A percentile compares a stretch with the other conserved stretches of the same genome.
These are phyloP conservation scores for Diplosphaera chodatii DNA, from an alignment of 139 green algal species.

Conservation along the genomic window DNA sequence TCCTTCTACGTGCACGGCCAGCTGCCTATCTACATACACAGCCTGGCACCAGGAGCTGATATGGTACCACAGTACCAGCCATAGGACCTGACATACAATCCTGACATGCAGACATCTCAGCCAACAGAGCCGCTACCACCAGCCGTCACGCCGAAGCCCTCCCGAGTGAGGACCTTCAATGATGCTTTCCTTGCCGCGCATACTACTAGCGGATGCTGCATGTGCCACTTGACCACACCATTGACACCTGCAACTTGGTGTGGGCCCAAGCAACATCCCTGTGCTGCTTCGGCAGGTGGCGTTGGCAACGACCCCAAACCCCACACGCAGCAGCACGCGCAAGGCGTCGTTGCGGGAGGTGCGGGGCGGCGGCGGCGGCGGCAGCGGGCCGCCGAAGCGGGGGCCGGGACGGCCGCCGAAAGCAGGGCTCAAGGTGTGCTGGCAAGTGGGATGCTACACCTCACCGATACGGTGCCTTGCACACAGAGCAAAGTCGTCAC, in stretches of 20 bases:
- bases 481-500: too few relatives aligned
- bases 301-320: not conserved
- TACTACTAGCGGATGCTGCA: too few relatives aligned
- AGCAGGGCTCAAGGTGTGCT: not conserved
- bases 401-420: not conserved
- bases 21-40: too few relatives aligned
- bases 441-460: too few relatives aligned
- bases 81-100: too few relatives aligned
- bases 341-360: not conserved
- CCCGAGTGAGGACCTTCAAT: not conserved
- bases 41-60: too few relatives aligned
- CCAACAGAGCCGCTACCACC: not conserved
- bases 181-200: not conserved
- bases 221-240: not conserved
- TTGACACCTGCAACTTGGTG: too few relatives aligned
- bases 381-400: not conserved
- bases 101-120: not conserved
- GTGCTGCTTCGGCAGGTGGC: not conserved
- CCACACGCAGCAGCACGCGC: not conserved
- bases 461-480: too few relatives aligned
- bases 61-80: too few relatives aligned
- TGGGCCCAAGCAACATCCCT: too few relatives aligned
- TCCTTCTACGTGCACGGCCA: too few relatives aligned
- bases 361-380: not conserved
- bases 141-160: not conserved